Base-by-base conservation (phyloP, 768 basidiomycete genomes). In the Russula compacta region DNA sequence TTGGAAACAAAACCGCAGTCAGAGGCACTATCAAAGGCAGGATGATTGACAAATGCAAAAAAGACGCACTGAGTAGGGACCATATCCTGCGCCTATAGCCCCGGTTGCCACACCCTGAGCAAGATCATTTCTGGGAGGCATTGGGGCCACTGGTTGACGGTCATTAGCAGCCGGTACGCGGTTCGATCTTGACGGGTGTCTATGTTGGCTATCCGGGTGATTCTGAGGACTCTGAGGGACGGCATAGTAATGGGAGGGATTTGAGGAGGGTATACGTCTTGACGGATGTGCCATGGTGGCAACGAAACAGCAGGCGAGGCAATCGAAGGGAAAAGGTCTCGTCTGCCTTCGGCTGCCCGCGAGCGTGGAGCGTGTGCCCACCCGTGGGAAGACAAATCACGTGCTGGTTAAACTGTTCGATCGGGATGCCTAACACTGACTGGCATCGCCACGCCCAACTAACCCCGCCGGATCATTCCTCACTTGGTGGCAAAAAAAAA, bases 21-120 rank as follows among this genome's bases (percentile, higher is more conserved):
- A 58, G 50, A 44, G 35, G 4, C 21, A 24, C 38, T 17, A 12
- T n/a, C 15, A 4, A 19, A 17, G n/a, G n/a, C n/a, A n/a, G 6
- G 32, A 51, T 9, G 36, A 29, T 4, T 32, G 53, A 39, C 24
- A 17, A 29, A n/a, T 15, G 24, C 24, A 3, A 29, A 39, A 46
- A 29, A 36, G 44, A 67, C 72, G 56, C 66, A 92, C 90, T n/a
- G 89, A 85, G 75, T 92, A 92, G 29, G 91, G 91, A 11, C 91
- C 91, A 77, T 92, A 92, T 17, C 83, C 84, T 29, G 82, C 81
- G 4, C 91, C 91, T 68, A 93, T 88, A 38, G 77, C 76, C 8
- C 90, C 91, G 35, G 79, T 86, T 0, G 88, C 89, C n/a, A 92
- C 89, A 49, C 88, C 86, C 64, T 83, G 85, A 10, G 86, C 81